These are phyloP conservation scores for Yamadazyma oceani DNA, from an alignment of 1,139 yeast genomes.

Conservation along the genomic window DNA sequence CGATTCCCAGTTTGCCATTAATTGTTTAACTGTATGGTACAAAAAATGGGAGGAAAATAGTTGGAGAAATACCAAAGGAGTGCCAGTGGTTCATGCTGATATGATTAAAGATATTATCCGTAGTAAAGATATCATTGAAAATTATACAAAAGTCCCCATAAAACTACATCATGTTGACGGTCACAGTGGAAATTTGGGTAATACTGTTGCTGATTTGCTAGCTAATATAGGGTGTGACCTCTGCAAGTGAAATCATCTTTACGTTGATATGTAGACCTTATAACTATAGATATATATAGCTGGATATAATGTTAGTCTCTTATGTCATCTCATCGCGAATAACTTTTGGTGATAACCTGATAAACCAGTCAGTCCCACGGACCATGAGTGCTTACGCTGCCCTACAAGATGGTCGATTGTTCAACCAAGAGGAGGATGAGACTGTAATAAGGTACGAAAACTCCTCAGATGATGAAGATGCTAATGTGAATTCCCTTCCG, in stretches of 20 bases:
- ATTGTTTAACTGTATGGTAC: constrained; percentile 52
- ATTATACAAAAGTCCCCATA: constrained; percentile 33
- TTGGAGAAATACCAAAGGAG: constrained; percentile 48
- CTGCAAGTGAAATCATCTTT: not conserved
- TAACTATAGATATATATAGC: no score
- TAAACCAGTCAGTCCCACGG: constrained; percentile 4
- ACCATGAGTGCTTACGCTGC: constrained; percentile 59
- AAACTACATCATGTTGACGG: constrained; percentile 65
- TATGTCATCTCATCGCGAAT: constrained; percentile 3
- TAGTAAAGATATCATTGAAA: constrained; percentile 26
- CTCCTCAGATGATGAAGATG: constrained; percentile 25
- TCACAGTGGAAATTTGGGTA: constrained; percentile 69
- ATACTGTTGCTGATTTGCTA: constrained; percentile 72
- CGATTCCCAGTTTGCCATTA: constrained; percentile 59
- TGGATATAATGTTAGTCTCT: no score
- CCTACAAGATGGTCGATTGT: constrained; percentile 22
- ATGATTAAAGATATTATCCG: constrained; percentile 36
- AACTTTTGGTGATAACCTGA: constrained; percentile 2
- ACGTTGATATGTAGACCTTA: not conserved
- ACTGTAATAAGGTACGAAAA: constrained; percentile 23
- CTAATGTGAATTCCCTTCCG: no score
- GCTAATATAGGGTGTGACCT: constrained; percentile 65
- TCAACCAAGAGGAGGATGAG: constrained; percentile 20
- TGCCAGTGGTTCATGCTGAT: constrained; percentile 51
- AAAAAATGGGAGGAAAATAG: constrained; percentile 52